Conservation (phyloP, 164 flowering plant species). For the Macadamia integrifolia region DNA sequence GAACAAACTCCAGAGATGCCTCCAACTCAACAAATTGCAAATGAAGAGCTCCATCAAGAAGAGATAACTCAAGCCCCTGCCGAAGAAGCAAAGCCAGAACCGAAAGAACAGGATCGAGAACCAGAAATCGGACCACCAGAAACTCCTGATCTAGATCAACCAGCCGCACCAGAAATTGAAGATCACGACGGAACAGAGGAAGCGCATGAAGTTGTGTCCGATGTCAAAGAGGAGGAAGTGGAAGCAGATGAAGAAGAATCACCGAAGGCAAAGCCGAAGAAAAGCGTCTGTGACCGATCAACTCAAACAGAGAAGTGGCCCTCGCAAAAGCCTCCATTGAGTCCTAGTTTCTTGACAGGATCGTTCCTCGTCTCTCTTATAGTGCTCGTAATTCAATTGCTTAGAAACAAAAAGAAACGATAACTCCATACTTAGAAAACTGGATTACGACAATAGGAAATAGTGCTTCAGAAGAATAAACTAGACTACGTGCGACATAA, state of each 20-base stretch:
- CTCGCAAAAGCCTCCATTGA: conserved; percentile 4
- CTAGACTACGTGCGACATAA: too few relatives aligned
- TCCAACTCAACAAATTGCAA: conserved; percentile 3
- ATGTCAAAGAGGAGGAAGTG: background rate
- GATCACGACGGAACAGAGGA: conserved; percentile 1
- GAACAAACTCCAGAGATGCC: background rate
- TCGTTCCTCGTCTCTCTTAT: conserved; percentile 44
- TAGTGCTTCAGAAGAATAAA: too few relatives aligned
- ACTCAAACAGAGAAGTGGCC: background rate
- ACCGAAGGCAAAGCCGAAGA: background rate
- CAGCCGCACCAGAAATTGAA: conserved; percentile 8
- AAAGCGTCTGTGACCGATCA: background rate
- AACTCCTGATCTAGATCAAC: background rate
- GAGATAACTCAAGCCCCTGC: background rate
- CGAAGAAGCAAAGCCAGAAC: background rate
- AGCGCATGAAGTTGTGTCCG: background rate
- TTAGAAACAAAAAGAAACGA: conserved; percentile 21
- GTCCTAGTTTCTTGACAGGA: conserved; percentile 34
- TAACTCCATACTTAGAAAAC: too few relatives aligned
- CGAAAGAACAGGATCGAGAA: background rate
- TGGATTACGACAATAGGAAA: too few relatives aligned
- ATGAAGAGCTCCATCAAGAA: background rate
- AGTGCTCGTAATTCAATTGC: conserved; percentile 30
- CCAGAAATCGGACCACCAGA: background rate
- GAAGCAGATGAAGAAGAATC: background rate